phyloP scores from a whole-genome alignment of 2,329 filamentous ascomycete species.

The Cladosporium sp. region DNA sequence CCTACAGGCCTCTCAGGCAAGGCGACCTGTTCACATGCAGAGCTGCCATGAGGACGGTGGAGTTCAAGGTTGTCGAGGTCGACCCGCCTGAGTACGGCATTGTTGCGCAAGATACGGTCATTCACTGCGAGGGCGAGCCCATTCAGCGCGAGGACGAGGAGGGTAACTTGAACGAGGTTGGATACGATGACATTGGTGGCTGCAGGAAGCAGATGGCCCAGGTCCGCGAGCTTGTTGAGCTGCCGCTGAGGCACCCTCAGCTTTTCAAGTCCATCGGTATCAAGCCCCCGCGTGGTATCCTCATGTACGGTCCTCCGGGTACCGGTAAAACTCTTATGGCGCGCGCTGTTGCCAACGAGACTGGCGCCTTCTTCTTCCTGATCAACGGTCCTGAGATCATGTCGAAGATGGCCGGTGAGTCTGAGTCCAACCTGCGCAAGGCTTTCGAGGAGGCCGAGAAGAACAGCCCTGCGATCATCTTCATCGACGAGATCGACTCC shows the following conservation, averaged over 20 bases:
- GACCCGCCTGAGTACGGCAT: conserved; percentile 98
- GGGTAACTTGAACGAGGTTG: conserved; percentile 98
- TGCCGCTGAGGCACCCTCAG: conserved; percentile 92
- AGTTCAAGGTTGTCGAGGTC: conserved; percentile 99
- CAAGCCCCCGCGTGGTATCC: conserved; percentile 96
- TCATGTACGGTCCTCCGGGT: conserved; percentile 90
- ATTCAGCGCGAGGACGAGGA: conserved; percentile 99
- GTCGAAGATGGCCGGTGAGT: conserved; percentile 99
- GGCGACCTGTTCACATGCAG: conserved; percentile 96
- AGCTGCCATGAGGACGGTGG: conserved; percentile 97
- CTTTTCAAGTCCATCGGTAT: conserved; percentile 99
- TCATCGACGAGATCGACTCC: conserved; percentile 99
- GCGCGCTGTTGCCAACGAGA: conserved; percentile 97
- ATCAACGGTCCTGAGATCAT: conserved; percentile 99
- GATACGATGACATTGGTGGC: conserved; percentile 98
- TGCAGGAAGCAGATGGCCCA: conserved; percentile 99
- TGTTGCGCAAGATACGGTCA: conserved; percentile 96
- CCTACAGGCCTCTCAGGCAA: conserved; percentile 94
- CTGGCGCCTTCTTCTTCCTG: conserved; percentile 97
- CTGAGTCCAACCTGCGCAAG: conserved; percentile 95
- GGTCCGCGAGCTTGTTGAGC: conserved; percentile 96
- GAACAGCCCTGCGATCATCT: conserved; percentile 98
- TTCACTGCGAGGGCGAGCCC: conserved; percentile 95
- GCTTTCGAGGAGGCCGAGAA: conserved; percentile 99
- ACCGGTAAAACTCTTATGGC: conserved; percentile 99